Percentiles rank a stretch among this genome's conserved stretches.
Evolutionary conservation across 768 basidiomycete species (phyloP).

Genomic region (Jaapia argillacea): DNA sequence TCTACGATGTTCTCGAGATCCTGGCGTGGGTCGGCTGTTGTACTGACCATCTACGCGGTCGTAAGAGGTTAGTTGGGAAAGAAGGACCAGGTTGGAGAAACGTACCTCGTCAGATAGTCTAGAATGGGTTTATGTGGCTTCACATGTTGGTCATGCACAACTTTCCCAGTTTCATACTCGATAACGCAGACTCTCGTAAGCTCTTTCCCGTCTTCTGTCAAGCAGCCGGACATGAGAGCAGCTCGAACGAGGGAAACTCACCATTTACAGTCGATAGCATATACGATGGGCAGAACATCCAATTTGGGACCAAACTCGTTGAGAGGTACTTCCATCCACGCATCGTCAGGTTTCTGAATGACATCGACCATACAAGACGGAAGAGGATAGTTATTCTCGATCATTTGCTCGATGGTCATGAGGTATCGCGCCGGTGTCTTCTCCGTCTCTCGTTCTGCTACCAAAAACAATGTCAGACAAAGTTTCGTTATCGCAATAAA

Average conservation of each 20-base stretch:
- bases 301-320: conserved; percentile 19
- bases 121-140: conserved; percentile 76
- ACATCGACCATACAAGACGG: conserved; percentile 77
- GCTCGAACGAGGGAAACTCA: conserved; percentile 22
- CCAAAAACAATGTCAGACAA: background rate
- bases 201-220: conserved; percentile 85
- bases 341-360: conserved; percentile 43
- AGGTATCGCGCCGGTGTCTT: conserved; percentile 63
- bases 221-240: conserved; percentile 29
- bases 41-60: too few species aligned
- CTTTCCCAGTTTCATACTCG: conserved; percentile 60
- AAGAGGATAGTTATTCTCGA: conserved; percentile 88
- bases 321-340: conserved; percentile 80
- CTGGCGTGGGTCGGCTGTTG: too few species aligned
- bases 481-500: too few species aligned
- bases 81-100: too few species aligned
- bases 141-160: conserved; percentile 84
- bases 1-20: too few species aligned
- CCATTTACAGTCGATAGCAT: conserved; percentile 97
- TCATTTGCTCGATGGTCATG: conserved; percentile 77
- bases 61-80: too few species aligned
- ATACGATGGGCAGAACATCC: conserved; percentile 38
- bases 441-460: conserved; percentile 47
- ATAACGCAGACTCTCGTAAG: conserved; percentile 80
- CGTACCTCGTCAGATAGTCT: conserved; percentile 95